Percentiles rank a stretch among this genome's conserved stretches.
Conservation (phyloP, 768 basidiomycete genomes). For the Ramaria sp. region DNA sequence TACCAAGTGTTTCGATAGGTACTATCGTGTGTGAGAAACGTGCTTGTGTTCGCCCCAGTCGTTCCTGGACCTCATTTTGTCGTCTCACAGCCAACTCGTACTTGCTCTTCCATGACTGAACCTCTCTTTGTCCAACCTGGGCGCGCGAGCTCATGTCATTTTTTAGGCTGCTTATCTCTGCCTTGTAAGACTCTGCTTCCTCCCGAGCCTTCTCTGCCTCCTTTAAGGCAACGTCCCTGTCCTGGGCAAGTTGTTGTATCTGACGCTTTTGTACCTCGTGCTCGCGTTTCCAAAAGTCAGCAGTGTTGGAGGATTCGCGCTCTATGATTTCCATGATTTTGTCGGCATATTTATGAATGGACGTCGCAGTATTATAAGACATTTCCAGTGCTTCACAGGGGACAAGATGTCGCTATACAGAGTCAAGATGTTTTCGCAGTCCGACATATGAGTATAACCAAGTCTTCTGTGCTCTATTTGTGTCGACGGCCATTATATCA, state of each 20-base stretch:
- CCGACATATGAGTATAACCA: background rate
- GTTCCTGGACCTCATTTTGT: background rate
- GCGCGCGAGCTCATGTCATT: background rate
- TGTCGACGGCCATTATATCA: background rate
- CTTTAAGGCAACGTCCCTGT: background rate
- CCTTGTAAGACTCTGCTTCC: background rate
- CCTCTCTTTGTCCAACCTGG: background rate
- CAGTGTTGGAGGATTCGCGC: background rate
- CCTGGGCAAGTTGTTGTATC: background rate
- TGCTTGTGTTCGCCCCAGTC: background rate
- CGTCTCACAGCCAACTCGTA: background rate
- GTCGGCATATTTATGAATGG: background rate
- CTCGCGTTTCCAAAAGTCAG: background rate
- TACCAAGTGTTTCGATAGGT: background rate
- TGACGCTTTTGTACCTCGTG: background rate
- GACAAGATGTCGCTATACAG: background rate
- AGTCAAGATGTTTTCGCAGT: background rate
- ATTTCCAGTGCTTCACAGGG: background rate
- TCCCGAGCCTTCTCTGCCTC: background rate
- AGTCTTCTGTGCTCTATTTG: background rate
- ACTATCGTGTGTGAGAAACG: conserved; percentile 8
- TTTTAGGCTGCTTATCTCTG: background rate
- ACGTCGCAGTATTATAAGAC: background rate
- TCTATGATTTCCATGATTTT: background rate
- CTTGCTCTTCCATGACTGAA: background rate